phyloP scores from a whole-genome alignment of 148 eudicot genomes.

The Linanthus parryae region DNA sequence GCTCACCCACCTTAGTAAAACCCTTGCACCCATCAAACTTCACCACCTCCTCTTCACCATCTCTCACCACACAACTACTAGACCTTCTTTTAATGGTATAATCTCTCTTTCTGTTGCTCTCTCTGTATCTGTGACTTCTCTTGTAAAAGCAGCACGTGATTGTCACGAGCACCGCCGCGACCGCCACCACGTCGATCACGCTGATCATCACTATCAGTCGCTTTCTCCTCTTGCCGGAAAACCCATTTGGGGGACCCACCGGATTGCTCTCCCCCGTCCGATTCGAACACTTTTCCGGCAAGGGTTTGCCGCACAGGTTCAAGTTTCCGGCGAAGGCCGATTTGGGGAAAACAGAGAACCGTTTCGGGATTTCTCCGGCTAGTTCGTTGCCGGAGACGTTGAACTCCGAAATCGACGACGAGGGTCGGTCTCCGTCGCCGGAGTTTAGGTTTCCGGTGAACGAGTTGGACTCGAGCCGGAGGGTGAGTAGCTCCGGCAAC shows the following conservation, averaged over 20 bases:
- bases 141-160: slow-evolving; percentile 14
- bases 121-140: slow-evolving; percentile 1
- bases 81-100: not conserved
- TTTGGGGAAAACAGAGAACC: slow-evolving; percentile 7
- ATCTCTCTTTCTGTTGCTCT: not conserved
- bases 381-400: slow-evolving; percentile 18
- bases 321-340: slow-evolving; percentile 13
- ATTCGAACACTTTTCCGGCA: slow-evolving; percentile 1
- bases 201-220: slow-evolving; percentile 6
- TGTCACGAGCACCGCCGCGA: not conserved
- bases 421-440: not conserved
- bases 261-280: not conserved
- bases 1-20: slow-evolving; percentile 16
- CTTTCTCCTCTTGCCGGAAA: not conserved
- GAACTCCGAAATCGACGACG: slow-evolving; percentile 10
- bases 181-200: not conserved
- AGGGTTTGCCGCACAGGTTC: slow-evolving; percentile 17
- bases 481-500: slow-evolving; percentile 16
- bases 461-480: slow-evolving; percentile 20
- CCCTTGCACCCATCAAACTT: slow-evolving; percentile 21
- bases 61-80: slow-evolving; percentile 1
- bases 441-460: slow-evolving; percentile 11
- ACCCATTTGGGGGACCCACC: not conserved
- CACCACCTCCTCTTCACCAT: slow-evolving; percentile 7
- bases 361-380: slow-evolving; percentile 15